Percentiles rank a stretch among this genome's conserved stretches.
Conservation (phyloP, 2,329 filamentous ascomycete genomes). For the Colletotrichum lupini region DNA sequence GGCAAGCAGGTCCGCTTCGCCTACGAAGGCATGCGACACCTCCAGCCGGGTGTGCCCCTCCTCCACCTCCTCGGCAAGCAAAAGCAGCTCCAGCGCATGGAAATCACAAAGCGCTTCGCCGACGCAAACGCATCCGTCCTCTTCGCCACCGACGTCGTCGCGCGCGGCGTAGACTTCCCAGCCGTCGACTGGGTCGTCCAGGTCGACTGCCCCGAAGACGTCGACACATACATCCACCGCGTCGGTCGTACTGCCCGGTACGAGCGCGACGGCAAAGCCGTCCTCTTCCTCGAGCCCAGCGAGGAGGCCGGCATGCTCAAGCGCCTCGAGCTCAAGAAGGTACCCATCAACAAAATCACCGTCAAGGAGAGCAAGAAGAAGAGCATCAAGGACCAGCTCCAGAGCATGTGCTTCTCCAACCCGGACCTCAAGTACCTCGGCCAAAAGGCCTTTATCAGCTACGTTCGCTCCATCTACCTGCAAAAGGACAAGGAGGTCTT, state of each 20-base stretch:
- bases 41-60: constrained; percentile 93
- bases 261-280: constrained; percentile 85
- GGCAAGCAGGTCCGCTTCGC: constrained; percentile 97
- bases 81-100: constrained; percentile 88
- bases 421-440: constrained; percentile 93
- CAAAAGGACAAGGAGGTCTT: constrained; percentile 95
- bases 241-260: constrained; percentile 96
- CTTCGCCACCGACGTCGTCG: constrained; percentile 95
- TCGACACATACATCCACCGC: constrained; percentile 97
- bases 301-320: constrained; percentile 94
- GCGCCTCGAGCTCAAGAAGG: constrained; percentile 87
- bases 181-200: constrained; percentile 99
- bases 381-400: constrained; percentile 84
- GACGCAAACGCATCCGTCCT: constrained; percentile 85
- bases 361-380: constrained; percentile 90
- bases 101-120: constrained; percentile 87
- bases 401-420: constrained; percentile 96
- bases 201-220: constrained; percentile 95
- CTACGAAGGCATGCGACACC: constrained; percentile 90
- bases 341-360: constrained; percentile 87
- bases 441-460: constrained; percentile 95
- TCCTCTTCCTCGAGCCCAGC: constrained; percentile 90
- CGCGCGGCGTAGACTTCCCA: constrained; percentile 93
- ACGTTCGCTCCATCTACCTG: constrained; percentile 84
- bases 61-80: constrained; percentile 94